These are phyloP conservation scores for Calonectria pseudoreteaudii DNA, from an alignment of 2,329 filamentous ascomycete species.

Conservation along the genomic window DNA sequence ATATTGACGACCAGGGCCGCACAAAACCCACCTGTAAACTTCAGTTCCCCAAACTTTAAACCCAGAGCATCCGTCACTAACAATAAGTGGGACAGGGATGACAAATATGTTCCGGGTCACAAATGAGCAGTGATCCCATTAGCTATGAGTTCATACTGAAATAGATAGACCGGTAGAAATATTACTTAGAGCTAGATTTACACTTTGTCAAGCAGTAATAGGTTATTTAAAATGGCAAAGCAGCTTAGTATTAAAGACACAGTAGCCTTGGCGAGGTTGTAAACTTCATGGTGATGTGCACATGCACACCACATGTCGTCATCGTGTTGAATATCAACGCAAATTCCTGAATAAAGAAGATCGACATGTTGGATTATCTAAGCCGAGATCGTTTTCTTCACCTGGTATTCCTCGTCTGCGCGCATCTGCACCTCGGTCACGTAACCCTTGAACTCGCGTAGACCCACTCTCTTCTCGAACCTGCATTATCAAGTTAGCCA, in stretches of 20 bases:
- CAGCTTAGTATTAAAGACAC: not conserved
- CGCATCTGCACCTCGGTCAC: slow-evolving; percentile 30
- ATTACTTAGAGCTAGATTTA: not conserved
- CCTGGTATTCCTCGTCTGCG: slow-evolving; percentile 19
- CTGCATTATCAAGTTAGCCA: not conserved
- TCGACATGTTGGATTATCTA: not conserved
- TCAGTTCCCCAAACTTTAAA: not conserved
- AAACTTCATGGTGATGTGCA: not conserved
- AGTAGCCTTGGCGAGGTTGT: not conserved
- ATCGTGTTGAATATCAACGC: not conserved
- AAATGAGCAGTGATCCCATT: not conserved
- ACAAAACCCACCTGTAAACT: not conserved
- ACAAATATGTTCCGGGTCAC: not conserved
- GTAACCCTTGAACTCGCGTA: slow-evolving; percentile 25
- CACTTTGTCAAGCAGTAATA: no score
- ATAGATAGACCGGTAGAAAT: no score
- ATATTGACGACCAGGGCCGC: not conserved
- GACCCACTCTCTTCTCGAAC: slow-evolving; percentile 27
- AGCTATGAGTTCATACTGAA: not conserved
- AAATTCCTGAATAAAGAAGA: no score
- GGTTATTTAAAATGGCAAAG: no score
- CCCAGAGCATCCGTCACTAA: no score
- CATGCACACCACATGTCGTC: not conserved
- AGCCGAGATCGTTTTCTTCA: not conserved
- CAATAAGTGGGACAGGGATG: not conserved